Evolutionary conservation across 495 filamentous ascomycete species (phyloP), one percentile per base, ranked within the genome.

Genomic region (Stereocaulon alpinum): DNA sequence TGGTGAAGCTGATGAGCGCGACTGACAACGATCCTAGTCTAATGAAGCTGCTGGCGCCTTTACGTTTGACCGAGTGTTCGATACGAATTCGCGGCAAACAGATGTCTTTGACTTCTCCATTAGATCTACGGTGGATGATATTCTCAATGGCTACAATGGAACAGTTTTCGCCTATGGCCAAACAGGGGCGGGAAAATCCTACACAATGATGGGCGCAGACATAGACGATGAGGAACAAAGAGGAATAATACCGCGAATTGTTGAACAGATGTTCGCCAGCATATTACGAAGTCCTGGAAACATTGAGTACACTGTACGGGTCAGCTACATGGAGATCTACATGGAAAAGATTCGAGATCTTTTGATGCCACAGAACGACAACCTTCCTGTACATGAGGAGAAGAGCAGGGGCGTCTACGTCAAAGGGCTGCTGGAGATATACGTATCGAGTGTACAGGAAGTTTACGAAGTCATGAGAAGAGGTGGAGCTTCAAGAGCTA

Each of bases 271-370:
- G 67, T 98, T 98, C 70, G 84, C 86, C 63, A 94, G 88, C 68
- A 97, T 98, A 67, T 72, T 95, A 65, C 82, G 86, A 6, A 94
- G 89, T 63, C 88, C 93, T 30, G 86, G 83, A 60, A 96, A 90
- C 63, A 96, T 98, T 69, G 93, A 98, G 71, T 98, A 96, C 71
- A 97, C 90, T 20, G 93, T 98, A 40, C 82, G 89, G 52, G 93
- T 98, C 60, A 95, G 91, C 68, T 98, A 98, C 72, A 97, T 98
- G 93, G 93, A 98, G 73, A 97, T 98, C 61, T 98, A 98, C 75
- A 98, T 98, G 93, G 93, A 98, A 74, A 84, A 86, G 55, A 96
- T 98, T 73, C 84, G 92, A 66, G 93, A 98, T 84, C 76, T 98
- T 27, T 70, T 98, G 60, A 84, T 84, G 11, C 93, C 93, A 10